Base-by-base conservation (phyloP, 805 yeast genomes). In the Brettanomyces nanus region DNA sequence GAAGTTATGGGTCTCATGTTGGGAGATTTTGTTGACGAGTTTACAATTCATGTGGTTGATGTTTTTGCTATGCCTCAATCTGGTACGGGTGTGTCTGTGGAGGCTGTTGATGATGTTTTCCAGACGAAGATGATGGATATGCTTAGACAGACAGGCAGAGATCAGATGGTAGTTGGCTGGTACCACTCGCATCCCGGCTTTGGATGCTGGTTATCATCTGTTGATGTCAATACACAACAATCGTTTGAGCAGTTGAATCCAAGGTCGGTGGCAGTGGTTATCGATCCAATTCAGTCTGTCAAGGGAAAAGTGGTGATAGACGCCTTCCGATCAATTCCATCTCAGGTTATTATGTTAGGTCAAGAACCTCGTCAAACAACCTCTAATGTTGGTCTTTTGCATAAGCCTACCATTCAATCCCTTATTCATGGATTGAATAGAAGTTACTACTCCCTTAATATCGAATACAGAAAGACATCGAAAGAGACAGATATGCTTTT, bases 91-190 rank as follows among this genome's bases (percentile, higher is more conserved):
- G 98, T 94, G 15, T 83, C 95, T 41, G 99, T 92, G 41, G 98
- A 92, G 61, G 98, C 99, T 1, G 98, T 92, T 25, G 99, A 94
- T 60, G 97, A 94, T 59, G 97, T 94, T 36, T 92, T 92, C 67
- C 98, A 92, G 62, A 89, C 97, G 3, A 85, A 81, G 58, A 94
- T 92, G 98, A 92, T 92, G 98, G 99, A 92, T 57, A 92, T 92
- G 98, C 73, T 92, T 55, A 80, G 84, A 63, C 98, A 92, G 61
- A 92, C 98, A 1, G 99, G 99, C n/a, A 75, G 99, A 61, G 97
- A 89, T 63, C 95, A 92, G 60, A 87, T 85, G 85, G 98, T 92
- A 38, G 99, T 92, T 35, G 99, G 99, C 25, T 92, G 99, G 99
- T 92, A 92, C 67, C 99, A 92, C 59, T 89, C 97, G 11, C 98